Conservation (phyloP, 176 grass and related monocot genomes). For the Luzula sylvatica region DNA sequence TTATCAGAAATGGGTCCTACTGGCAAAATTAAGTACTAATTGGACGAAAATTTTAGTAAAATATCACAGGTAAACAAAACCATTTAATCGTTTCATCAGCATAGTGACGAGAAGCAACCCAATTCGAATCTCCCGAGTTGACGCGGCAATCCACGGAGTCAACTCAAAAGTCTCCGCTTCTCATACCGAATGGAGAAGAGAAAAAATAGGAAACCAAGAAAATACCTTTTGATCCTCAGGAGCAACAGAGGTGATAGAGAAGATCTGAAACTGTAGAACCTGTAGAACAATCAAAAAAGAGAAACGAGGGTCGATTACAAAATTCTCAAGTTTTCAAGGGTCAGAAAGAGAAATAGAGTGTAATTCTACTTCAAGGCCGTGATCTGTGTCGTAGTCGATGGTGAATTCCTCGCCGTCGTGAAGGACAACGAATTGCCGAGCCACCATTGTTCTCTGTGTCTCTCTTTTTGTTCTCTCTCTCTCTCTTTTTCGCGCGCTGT, state of each 20-base stretch:
- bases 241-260: slow-evolving; percentile 76
- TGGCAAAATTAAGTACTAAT: too few species aligned
- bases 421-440: slow-evolving; percentile 48
- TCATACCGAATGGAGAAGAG: background rate
- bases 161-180: background rate
- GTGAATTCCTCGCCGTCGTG: slow-evolving; percentile 31
- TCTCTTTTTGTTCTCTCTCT: background rate
- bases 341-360: background rate
- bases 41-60: too few species aligned
- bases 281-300: background rate
- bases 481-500: background rate
- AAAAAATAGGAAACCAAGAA: background rate
- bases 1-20: too few species aligned
- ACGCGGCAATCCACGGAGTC: background rate
- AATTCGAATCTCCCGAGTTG: background rate
- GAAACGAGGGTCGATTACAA: background rate
- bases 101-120: too few species aligned
- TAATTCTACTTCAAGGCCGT: slow-evolving; percentile 45
- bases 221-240: slow-evolving; percentile 74
- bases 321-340: background rate
- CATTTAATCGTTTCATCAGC: too few species aligned
- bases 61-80: too few species aligned
- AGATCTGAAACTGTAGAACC: slow-evolving; percentile 62
- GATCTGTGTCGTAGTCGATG: slow-evolving; percentile 63
- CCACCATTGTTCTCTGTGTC: slow-evolving; percentile 40